phyloP scores from a whole-genome alignment of 257 asterid species.

The Nicotiana sylvestris region DNA sequence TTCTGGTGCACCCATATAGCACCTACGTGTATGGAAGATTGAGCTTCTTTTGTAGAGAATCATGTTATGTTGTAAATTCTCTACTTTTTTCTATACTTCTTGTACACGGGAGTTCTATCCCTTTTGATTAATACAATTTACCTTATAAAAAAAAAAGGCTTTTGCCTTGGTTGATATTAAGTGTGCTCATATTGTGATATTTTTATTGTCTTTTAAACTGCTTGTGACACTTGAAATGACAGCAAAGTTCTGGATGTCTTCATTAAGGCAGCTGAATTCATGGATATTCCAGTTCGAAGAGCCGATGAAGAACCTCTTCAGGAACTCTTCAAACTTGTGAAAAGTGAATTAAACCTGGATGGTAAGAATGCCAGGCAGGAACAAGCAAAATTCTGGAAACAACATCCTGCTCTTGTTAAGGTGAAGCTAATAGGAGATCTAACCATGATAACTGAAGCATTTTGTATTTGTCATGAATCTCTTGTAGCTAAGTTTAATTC shows the following conservation, averaged over 20 bases:
- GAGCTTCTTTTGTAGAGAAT: too few species aligned
- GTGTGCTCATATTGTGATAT: background rate
- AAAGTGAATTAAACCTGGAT: conserved; percentile 71
- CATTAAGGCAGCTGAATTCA: conserved; percentile 73
- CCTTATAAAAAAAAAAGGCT: background rate
- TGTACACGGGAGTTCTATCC: too few species aligned
- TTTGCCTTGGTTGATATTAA: background rate
- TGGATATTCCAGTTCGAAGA: conserved; percentile 80
- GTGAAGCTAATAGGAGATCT: conserved; percentile 26
- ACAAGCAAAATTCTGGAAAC: conserved; percentile 91
- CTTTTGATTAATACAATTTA: too few species aligned
- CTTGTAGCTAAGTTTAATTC: conserved; percentile 8
- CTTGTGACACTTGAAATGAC: conserved; percentile 28
- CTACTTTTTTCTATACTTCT: too few species aligned
- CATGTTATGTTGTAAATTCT: too few species aligned
- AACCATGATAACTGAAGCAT: background rate
- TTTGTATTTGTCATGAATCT: conserved; percentile 8
- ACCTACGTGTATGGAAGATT: too few species aligned
- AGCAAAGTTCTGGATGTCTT: conserved; percentile 92
- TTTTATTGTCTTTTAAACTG: background rate
- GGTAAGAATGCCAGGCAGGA: conserved; percentile 76
- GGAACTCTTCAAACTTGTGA: conserved; percentile 63
- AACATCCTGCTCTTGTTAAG: conserved; percentile 79
- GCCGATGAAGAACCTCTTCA: conserved; percentile 84
- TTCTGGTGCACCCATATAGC: too few species aligned